Percentiles rank a stretch among this genome's conserved stretches.
phyloP scores from a whole-genome alignment of 1,284 basidiomycete species.

The Ceratobasidium sp. region DNA sequence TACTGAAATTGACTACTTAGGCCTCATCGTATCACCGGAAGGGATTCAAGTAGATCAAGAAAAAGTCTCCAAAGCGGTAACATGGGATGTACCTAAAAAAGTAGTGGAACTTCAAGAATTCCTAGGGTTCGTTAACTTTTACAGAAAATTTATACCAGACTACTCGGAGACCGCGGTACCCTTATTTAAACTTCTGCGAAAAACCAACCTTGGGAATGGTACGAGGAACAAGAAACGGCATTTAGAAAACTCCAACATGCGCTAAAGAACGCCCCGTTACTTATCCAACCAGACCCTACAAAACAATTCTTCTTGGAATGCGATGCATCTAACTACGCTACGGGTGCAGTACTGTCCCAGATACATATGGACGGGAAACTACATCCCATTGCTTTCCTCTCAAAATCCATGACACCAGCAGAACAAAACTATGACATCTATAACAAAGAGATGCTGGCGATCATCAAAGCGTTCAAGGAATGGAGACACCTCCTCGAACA shows the following conservation, averaged over 20 bases:
- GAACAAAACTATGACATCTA: conserved; percentile 33
- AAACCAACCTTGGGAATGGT: conserved; percentile 45
- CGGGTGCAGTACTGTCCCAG: conserved; percentile 45
- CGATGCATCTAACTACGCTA: conserved; percentile 27
- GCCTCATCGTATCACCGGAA: conserved; percentile 51
- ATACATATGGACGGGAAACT: not conserved
- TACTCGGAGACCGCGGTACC: conserved; percentile 50
- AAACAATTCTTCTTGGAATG: conserved; percentile 37
- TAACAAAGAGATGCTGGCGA: conserved; percentile 36
- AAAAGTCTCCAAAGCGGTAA: conserved; percentile 56
- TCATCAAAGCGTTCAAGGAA: conserved; percentile 23
- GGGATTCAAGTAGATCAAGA: conserved; percentile 56
- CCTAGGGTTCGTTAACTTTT: conserved; percentile 54
- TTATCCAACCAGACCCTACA: conserved; percentile 17
- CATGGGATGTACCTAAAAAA: conserved; percentile 56
- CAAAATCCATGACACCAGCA: too few species aligned
- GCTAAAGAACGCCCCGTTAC: conserved; percentile 4
- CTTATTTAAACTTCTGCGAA: conserved; percentile 48
- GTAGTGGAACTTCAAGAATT: conserved; percentile 53
- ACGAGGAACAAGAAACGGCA: conserved; percentile 41
- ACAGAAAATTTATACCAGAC: conserved; percentile 51
- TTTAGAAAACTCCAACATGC: conserved; percentile 50
- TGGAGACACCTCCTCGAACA: conserved; percentile 38
- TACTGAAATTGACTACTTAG: conserved; percentile 48
- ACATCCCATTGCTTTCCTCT: too few species aligned